A percentile compares a stretch with the other conserved stretches of the same genome.
Conservation (phyloP, 2,329 filamentous ascomycete species). For the Cladosporium sp. region DNA sequence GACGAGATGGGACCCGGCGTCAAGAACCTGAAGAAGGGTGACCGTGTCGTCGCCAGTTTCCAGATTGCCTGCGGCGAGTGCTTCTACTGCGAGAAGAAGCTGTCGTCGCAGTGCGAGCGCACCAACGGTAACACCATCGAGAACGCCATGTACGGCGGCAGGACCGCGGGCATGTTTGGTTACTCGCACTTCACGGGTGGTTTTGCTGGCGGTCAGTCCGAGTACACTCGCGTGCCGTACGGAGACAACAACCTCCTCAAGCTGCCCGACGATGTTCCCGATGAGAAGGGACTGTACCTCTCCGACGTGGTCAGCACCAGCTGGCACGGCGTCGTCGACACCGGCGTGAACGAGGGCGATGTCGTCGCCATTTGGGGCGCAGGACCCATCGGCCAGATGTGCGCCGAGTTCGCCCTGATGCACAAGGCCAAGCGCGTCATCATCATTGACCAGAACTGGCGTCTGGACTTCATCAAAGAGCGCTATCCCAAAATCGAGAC, state of each 20-base stretch:
- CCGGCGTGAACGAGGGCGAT: conserved; percentile 74
- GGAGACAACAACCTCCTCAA: conserved; percentile 79
- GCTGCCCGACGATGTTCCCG: conserved; percentile 75
- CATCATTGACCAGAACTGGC: conserved; percentile 72
- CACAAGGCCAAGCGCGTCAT: conserved; percentile 76
- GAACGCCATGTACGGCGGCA: conserved; percentile 75
- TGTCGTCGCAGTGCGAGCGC: conserved; percentile 76
- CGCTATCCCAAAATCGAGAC: conserved; percentile 67
- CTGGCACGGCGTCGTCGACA: conserved; percentile 82
- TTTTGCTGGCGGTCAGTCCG: conserved; percentile 83
- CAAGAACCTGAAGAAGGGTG: conserved; percentile 45
- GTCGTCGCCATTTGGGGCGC: conserved; percentile 84
- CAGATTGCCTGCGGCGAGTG: conserved; percentile 74
- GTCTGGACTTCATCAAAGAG: conserved; percentile 67
- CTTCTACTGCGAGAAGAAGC: conserved; percentile 75
- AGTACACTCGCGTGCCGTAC: conserved; percentile 79
- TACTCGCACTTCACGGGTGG: conserved; percentile 75
- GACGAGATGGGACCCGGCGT: conserved; percentile 47
- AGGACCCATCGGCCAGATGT: conserved; percentile 81
- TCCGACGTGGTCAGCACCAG: conserved; percentile 78
- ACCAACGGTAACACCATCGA: conserved; percentile 73
- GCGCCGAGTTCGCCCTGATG: conserved; percentile 64
- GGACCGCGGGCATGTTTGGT: conserved; percentile 66
- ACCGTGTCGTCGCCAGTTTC: conserved; percentile 78
- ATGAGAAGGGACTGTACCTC: conserved; percentile 80